Percentiles rank a stretch among this genome's conserved stretches.
phyloP scores from a whole-genome alignment of 805 yeast genomes.

The Candida pini region DNA sequence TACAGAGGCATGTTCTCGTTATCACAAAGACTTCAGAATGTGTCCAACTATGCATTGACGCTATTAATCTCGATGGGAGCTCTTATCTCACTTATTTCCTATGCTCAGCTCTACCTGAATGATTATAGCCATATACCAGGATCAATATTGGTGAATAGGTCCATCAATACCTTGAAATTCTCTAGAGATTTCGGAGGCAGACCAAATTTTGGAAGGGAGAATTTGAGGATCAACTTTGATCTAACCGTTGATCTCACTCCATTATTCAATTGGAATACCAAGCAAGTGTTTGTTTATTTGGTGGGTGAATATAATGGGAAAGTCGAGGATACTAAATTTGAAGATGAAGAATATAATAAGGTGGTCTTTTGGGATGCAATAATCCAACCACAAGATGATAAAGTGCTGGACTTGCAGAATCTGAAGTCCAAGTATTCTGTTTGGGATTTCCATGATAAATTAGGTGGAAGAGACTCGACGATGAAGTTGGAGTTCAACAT shows the following conservation, averaged over 20 bases:
- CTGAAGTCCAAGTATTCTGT: slow-evolving; percentile 72
- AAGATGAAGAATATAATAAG: slow-evolving; percentile 31
- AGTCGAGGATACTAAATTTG: slow-evolving; percentile 28
- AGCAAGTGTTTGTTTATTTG: slow-evolving; percentile 87
- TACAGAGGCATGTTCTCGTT: slow-evolving; percentile 19
- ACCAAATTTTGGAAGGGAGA: slow-evolving; percentile 68
- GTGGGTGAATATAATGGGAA: slow-evolving; percentile 77
- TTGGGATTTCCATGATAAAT: slow-evolving; percentile 71
- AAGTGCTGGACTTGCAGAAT: slow-evolving; percentile 46
- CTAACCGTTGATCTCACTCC: slow-evolving; percentile 68
- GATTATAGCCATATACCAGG: slow-evolving; percentile 39
- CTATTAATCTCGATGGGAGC: slow-evolving; percentile 42
- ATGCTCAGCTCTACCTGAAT: slow-evolving; percentile 40
- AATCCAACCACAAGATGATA: slow-evolving; percentile 52
- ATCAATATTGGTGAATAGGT: slow-evolving; percentile 12
- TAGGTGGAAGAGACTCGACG: slow-evolving; percentile 58
- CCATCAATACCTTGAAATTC: slow-evolving; percentile 18
- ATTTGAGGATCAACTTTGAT: slow-evolving; percentile 66
- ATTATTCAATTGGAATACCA: slow-evolving; percentile 94
- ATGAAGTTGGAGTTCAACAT: slow-evolving; percentile 82
- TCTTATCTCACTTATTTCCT: slow-evolving; percentile 42
- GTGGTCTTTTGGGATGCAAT: slow-evolving; percentile 92
- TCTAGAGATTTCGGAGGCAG: slow-evolving; percentile 49
- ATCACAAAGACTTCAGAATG: slow-evolving; percentile 35
- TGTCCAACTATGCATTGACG: slow-evolving; percentile 50